Evolutionary conservation across 2,329 filamentous ascomycete genomes (phyloP).

Genomic region (Pseudocercospora macadamiae): DNA sequence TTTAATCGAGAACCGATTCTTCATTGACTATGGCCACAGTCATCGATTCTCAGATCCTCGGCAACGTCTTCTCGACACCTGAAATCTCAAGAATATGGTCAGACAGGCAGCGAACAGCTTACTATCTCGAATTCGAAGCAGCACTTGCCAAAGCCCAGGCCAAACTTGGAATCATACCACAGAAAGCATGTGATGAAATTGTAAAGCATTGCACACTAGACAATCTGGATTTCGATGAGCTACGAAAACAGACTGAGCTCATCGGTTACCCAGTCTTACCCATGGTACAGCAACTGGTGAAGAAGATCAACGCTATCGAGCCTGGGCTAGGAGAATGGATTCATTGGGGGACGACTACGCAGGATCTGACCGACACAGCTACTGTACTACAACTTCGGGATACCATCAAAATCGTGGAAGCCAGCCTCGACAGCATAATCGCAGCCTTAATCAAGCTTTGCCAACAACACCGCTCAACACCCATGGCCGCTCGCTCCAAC

Average conservation of each 20-base stretch:
- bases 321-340: slow-evolving; percentile 33
- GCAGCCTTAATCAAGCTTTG: slow-evolving; percentile 23
- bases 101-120: slow-evolving; percentile 32
- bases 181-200: slow-evolving; percentile 34
- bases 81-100: slow-evolving; percentile 35
- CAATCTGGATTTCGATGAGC: slow-evolving; percentile 28
- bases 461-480: slow-evolving; percentile 30
- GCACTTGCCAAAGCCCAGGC: slow-evolving; percentile 35
- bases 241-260: slow-evolving; percentile 30
- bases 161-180: slow-evolving; percentile 35
- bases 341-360: slow-evolving; percentile 38
- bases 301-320: slow-evolving; percentile 32
- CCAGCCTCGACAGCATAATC: slow-evolving; percentile 24
- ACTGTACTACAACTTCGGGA: slow-evolving; percentile 35
- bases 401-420: slow-evolving; percentile 29
- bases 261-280: slow-evolving; percentile 36
- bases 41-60: slow-evolving; percentile 36
- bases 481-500: slow-evolving; percentile 36
- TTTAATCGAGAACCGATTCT: no score
- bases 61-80: slow-evolving; percentile 34
- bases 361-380: slow-evolving; percentile 36
- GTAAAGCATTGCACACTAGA: slow-evolving; percentile 31
- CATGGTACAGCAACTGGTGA: slow-evolving; percentile 34
- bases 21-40: slow-evolving; percentile 36
- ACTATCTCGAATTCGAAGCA: slow-evolving; percentile 37